Evolutionary conservation across 306 rosid genomes (phyloP), one percentile per base, ranked within the genome.

Genomic region (Trifolium repens): DNA sequence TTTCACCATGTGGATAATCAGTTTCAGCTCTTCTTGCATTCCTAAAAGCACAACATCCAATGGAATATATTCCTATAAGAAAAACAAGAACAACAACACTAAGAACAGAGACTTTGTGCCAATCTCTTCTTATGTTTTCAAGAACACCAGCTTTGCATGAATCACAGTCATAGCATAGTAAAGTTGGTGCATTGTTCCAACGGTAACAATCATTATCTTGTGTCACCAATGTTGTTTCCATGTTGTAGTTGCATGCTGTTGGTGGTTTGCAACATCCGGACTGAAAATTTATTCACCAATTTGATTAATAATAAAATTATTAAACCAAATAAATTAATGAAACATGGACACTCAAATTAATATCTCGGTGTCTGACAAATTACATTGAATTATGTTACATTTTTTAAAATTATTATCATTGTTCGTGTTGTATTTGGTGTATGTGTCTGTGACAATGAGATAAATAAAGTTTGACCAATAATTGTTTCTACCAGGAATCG

Each of bases 231-330:
- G 55, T 50, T n/a, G 55, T n/a, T 50, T 58, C 63, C 34, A 19
- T n/a, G 79, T 81, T 85, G 89, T 87, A 89, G 78, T 57, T 86
- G 85, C 98, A 91, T 1, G 86, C 10, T 0, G 88, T 85, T 27
- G 97, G 96, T 8, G 98, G 96, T 67, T 91, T 94, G 73, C 98
- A 94, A 8, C 98, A 94, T 52, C 98, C 98, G 2, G 92, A 91
- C 96, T 93, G 84, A 80, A 64, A 37, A 37, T 64, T 30, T 6
- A 34, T 62, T 62, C 40, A 60, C 0, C 17, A 14, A 60, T 54
- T 54, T 54, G 13, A 3, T 9, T 1, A 54, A 19, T 0, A 53
- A 8, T 30, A 30, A 30, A 30, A 30, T 2, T 1, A 3, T 30
- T 30, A 30, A 30, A 30, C 32, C 32, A 30, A 30, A 30, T 30